A percentile compares a stretch with the other conserved stretches of the same genome.
Evolutionary conservation across 1,139 yeast genomes (phyloP).

Genomic region (Maudiozyma humilis): DNA sequence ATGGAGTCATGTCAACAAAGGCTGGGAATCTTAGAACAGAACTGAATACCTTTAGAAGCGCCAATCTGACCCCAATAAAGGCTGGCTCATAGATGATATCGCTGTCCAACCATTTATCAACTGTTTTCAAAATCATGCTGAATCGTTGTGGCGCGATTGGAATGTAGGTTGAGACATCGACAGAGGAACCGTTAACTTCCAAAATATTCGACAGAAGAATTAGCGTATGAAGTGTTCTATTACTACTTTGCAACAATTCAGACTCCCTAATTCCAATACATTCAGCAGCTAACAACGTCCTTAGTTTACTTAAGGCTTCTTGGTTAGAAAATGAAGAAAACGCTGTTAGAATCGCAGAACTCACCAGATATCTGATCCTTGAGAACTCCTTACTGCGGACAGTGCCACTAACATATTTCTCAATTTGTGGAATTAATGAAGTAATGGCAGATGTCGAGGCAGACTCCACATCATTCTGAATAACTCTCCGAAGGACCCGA

Average conservation of each 20-base stretch:
- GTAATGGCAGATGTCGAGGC: conserved; percentile 29
- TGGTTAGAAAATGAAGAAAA: conserved; percentile 34
- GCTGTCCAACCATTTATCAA: conserved; percentile 52
- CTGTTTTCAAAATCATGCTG: conserved; percentile 47
- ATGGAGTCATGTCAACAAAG: conserved; percentile 7
- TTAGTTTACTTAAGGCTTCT: conserved; percentile 40
- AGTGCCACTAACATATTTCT: conserved; percentile 29
- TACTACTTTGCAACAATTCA: conserved; percentile 38
- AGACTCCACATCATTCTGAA: conserved; percentile 31
- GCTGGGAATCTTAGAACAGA: conserved; percentile 22
- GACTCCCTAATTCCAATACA: conserved; percentile 45
- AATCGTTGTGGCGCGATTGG: conserved; percentile 54
- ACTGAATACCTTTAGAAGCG: conserved; percentile 42
- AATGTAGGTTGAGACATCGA: conserved; percentile 17
- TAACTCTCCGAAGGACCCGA: conserved; percentile 23
- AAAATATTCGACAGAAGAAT: conserved; percentile 46
- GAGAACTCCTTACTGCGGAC: conserved; percentile 21
- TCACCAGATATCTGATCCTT: conserved; percentile 30
- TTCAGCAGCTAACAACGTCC: conserved; percentile 59
- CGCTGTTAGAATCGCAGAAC: conserved; percentile 37
- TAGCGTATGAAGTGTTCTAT: conserved; percentile 34
- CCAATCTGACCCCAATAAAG: conserved; percentile 45
- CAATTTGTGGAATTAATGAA: conserved; percentile 29
- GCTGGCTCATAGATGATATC: conserved; percentile 52
- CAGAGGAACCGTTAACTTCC: conserved; percentile 12